A percentile compares a stretch with the other conserved stretches of the same genome.
These are phyloP conservation scores for Hygrocybe coccinea DNA, from an alignment of 768 basidiomycete genomes.

Conservation along the genomic window DNA sequence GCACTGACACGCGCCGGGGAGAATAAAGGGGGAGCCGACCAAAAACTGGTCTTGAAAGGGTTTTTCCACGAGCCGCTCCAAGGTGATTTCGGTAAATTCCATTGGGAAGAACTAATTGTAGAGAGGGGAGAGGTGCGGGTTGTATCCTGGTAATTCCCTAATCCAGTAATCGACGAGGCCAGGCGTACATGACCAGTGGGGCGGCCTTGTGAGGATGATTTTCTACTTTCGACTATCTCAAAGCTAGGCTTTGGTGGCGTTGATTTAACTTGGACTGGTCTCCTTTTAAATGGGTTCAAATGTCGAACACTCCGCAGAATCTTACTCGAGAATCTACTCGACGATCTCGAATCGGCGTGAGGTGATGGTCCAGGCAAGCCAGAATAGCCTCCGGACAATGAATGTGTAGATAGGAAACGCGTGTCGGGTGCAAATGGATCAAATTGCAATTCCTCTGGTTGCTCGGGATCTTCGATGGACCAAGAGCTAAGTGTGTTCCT, in stretches of 20 bases:
- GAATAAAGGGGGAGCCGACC: no score
- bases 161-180: background rate
- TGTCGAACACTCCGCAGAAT: background rate
- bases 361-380: background rate
- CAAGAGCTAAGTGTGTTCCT: background rate
- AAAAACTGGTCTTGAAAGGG: no score
- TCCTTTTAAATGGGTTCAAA: background rate
- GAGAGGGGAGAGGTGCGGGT: no score
- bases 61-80: no score
- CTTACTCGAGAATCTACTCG: background rate
- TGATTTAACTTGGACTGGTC: background rate
- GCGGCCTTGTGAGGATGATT: background rate
- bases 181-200: background rate
- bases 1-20: no score
- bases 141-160: background rate
- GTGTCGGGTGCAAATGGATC: no score
- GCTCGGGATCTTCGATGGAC: background rate
- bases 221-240: background rate
- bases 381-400: background rate
- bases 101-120: no score
- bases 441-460: background rate
- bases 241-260: background rate
- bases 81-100: no score
- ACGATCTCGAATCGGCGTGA: background rate
- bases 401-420: background rate